A percentile compares a stretch with the other conserved stretches of the same genome.
Conservation (phyloP, 805 yeast species). For the Candida qinlingensis region DNA sequence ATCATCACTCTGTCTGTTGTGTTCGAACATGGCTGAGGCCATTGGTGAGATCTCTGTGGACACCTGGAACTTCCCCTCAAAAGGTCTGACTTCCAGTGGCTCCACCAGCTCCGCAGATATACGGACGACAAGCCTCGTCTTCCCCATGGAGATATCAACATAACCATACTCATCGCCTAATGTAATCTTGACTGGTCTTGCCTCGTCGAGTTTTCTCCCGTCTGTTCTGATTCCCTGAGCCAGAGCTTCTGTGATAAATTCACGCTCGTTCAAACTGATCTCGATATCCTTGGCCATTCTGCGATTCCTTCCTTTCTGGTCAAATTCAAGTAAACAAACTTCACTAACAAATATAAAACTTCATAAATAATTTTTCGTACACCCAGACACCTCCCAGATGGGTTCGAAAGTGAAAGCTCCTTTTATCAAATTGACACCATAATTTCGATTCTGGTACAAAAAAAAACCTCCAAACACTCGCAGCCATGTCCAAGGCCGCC, state of each 20-base stretch:
- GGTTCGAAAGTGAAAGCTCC: background rate
- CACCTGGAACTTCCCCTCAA: conserved; percentile 83
- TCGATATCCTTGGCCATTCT: conserved; percentile 60
- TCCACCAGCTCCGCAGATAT: conserved; percentile 70
- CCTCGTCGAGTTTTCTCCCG: conserved; percentile 58
- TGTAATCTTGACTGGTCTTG: conserved; percentile 58
- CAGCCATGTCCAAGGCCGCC: conserved; percentile 64
- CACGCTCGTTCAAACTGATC: conserved; percentile 57
- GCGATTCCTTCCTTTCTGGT: background rate
- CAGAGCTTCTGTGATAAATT: conserved; percentile 58
- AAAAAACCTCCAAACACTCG: background rate
- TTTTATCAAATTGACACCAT: background rate
- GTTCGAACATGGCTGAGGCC: conserved; percentile 84
- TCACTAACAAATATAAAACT: background rate
- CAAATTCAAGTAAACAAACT: background rate
- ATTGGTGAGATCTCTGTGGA: conserved; percentile 84
- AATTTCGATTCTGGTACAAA: background rate
- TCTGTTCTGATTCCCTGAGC: conserved; percentile 60
- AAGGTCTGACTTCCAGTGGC: conserved; percentile 89
- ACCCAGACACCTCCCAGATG: conserved; percentile 6
- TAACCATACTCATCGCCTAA: conserved; percentile 75
- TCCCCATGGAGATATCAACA: conserved; percentile 73
- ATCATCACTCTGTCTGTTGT: conserved; percentile 62
- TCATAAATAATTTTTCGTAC: background rate
- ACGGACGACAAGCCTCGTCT: conserved; percentile 64